Evolutionary conservation across 768 basidiomycete genomes (phyloP), one percentile per base, ranked within the genome.

Genomic region (Clathrus columnatus): DNA sequence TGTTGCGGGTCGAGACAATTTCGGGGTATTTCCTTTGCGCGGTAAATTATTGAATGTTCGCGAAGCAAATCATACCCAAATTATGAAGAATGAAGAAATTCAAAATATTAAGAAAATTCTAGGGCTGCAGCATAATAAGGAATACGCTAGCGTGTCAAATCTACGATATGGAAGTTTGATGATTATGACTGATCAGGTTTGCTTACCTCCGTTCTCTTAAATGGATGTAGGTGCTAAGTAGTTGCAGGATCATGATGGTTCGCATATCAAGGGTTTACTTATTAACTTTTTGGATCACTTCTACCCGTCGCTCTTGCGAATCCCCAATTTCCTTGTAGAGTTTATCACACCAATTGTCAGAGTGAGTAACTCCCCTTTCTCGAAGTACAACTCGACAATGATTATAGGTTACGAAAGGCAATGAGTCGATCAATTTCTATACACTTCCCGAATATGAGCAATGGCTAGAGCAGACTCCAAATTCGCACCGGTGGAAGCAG

Each of bases 141-240:
- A 87, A 60, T 99, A 99, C 69, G 72, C 72, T 36, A 79, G 76
- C 50, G 71, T 80, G 16, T 67, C 66, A 30, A 84, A 78, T 60
- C 70, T 99, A 63, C 83, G 96, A 24, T 99, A 99, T 64, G 96
- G 96, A 1, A 83, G 85, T 50, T 67, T 99, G 48, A 99, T 99
- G 96, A 91, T 99, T 62, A 99, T 99, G 96, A 91, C 96, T 4
- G 96, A 99, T 85, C 95, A 97, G 81, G 93, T 91, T 51, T 48
- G 78, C 69, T 17, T 8, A 7, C 4, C 26, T 48, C 4, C 51
- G n/a, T 41, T 50, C 18, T 23, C 3, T 42, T 17, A 20, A 17
- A 48, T n/a, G n/a, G 16, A 21, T 46, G 41, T 23, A 28, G 21
- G 20, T 18, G 20, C 47, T 48, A 18, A 43, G 18, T 18, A 4